Percentiles rank a stretch among this genome's conserved stretches.
These are phyloP conservation scores for Corylus heterophylla DNA, from an alignment of 306 rosid genomes.

Conservation along the genomic window DNA sequence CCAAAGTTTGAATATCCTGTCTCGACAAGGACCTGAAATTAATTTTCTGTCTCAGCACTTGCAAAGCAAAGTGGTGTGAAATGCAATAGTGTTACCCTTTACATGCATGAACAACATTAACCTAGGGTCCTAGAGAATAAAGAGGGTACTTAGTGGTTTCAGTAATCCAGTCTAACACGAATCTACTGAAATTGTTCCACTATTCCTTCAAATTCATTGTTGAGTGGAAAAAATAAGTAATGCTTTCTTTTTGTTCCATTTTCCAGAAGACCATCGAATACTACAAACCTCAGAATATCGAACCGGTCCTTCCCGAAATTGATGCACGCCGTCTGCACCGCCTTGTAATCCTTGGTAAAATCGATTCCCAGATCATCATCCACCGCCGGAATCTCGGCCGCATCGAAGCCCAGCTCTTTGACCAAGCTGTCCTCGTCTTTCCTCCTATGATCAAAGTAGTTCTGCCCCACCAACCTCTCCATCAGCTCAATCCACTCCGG, in stretches of 20 bases:
- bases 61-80: conserved; percentile 3
- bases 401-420: conserved; percentile 57
- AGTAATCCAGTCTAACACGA: background rate
- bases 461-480: conserved; percentile 88
- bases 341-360: conserved; percentile 64
- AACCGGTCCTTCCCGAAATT: conserved; percentile 94
- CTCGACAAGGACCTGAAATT: conserved; percentile 86
- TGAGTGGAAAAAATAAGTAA: background rate
- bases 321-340: conserved; percentile 72
- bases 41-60: conserved; percentile 39
- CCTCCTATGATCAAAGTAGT: conserved; percentile 83
- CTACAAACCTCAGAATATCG: conserved; percentile 78
- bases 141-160: background rate
- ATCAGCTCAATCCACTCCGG: conserved; percentile 95
- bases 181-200: no score
- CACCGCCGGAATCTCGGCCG: conserved; percentile 17
- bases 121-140: background rate
- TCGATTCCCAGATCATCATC: conserved; percentile 43
- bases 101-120: conserved; percentile 21
- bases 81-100: conserved; percentile 7
- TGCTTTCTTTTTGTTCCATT: background rate
- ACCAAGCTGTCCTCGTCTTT: conserved; percentile 76
- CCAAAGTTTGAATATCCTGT: conserved; percentile 81
- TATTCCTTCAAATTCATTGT: no score
- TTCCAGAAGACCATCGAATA: background rate